Evolutionary conservation across 2,329 filamentous ascomycete genomes (phyloP), one percentile per base, ranked within the genome.

Genomic region (Leptosphaerulina australis): DNA sequence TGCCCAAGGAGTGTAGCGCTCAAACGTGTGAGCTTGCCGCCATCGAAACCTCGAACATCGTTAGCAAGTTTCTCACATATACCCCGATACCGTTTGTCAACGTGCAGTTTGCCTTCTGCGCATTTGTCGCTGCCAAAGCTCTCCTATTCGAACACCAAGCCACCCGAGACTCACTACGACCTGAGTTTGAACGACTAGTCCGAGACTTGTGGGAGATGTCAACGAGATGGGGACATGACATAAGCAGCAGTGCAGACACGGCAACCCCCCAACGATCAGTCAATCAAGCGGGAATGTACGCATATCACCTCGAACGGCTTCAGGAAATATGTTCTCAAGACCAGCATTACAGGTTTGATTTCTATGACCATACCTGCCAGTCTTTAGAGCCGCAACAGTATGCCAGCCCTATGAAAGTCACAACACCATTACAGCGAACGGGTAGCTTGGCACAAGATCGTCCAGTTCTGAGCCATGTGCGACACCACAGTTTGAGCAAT

Each of bases 21-120:
- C 67, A 71, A 20, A 71, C 68, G 1, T 71, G 68, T 43, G 62
- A 67, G 44, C 61, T 67, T 22, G 68, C 68, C 4, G 67, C 68
- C 0, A 57, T 69, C 2, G 66, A 70, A 33, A 66, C 65, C 1
- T 67, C 66, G 2, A 69, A 70, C 20, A 71, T 71, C 5, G 68
- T 71, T 22, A 59, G 61, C 26, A 71, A 67, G 11, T 71, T 70
- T 24, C 49, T 71, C 1, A 58, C 58, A 0, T 64, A 69, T 30
- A 65, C 61, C 0, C 50, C 54, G 0, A 66, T 69, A 20, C 65
- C 63, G 0, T 71, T 71, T n/a, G 68, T 71, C 4, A 71, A 70
- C 28, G 62, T 63, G 1, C 68, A 71, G 14, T 70, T 71, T 26
- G 56, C 65, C 8, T 71, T 71, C 24, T 71, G 68, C 26, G 56